These are phyloP conservation scores for Beauveria pseudobassiana DNA, from an alignment of 2,329 filamentous ascomycete species.

Conservation along the genomic window DNA sequence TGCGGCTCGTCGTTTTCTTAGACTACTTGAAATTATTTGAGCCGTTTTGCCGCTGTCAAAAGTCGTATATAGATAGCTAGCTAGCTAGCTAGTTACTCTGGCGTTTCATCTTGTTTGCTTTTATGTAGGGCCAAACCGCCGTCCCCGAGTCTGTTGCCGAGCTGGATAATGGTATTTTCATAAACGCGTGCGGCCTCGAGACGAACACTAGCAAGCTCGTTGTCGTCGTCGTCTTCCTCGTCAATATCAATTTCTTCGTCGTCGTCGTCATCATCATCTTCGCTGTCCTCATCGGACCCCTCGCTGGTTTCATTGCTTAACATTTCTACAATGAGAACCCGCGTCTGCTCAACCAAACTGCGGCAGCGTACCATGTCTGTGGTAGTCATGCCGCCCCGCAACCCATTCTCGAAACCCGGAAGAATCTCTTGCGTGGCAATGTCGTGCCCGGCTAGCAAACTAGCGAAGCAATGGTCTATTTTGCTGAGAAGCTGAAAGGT, in stretches of 20 bases:
- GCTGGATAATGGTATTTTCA: constrained; percentile 66
- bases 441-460: constrained; percentile 62
- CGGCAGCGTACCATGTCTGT: constrained; percentile 86
- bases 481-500: constrained; percentile 69
- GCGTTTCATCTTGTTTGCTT: background rate
- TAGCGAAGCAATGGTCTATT: constrained; percentile 76
- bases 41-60: background rate
- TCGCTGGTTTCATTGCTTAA: constrained; percentile 37
- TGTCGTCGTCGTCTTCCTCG: constrained; percentile 27
- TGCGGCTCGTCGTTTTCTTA: background rate
- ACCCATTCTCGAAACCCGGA: constrained; percentile 60
- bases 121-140: background rate
- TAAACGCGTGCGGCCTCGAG: constrained; percentile 72
- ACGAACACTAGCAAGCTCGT: constrained; percentile 37
- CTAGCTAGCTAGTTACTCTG: no score
- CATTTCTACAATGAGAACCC: constrained; percentile 62
- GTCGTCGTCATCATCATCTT: background rate
- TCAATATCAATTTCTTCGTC: constrained; percentile 15
- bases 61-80: background rate
- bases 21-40: constrained; percentile 1
- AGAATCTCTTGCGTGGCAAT: constrained; percentile 56
- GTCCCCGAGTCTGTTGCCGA: constrained; percentile 60
- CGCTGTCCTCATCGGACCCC: background rate
- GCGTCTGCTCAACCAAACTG: constrained; percentile 69
- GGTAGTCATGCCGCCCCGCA: constrained; percentile 58